Percentiles rank a stretch among this genome's conserved stretches.
Conservation (phyloP, 2,329 filamentous ascomycete genomes). For the Verticillium zaregamsianum region DNA sequence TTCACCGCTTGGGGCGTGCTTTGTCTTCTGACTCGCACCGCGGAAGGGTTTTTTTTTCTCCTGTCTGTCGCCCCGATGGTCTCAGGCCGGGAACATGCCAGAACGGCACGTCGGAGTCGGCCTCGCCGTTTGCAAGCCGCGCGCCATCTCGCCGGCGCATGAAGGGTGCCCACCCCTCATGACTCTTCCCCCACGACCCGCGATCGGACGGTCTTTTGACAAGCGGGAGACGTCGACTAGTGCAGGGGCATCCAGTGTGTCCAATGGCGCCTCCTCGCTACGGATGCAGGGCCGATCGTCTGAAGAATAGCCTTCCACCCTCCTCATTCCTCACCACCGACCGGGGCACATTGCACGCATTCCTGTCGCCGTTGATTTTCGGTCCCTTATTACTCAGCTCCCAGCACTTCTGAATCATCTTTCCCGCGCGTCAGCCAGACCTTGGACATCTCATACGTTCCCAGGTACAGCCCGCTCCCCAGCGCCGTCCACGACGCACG, state of each 20-base stretch:
- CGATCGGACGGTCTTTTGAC: not conserved
- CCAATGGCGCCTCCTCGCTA: not conserved
- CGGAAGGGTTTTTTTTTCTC: not conserved
- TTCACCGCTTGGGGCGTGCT: not conserved
- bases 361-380: not conserved
- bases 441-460: conserved; percentile 79
- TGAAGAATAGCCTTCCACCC: not conserved
- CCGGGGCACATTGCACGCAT: not conserved
- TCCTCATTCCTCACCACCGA: not conserved
- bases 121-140: conserved; percentile 10
- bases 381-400: not conserved
- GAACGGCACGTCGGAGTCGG: conserved; percentile 6
- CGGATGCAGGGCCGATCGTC: not conserved
- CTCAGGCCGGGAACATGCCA: not conserved
- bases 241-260: not conserved
- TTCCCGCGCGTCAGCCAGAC: conserved; percentile 51
- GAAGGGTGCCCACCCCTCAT: not conserved
- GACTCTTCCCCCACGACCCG: not conserved
- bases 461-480: conserved; percentile 79
- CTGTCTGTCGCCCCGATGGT: too few relatives aligned
- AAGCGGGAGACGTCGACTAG: not conserved
- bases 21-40: not conserved
- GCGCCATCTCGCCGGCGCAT: not conserved
- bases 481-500: conserved; percentile 77
- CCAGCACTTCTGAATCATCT: conserved; percentile 20